Evolutionary conservation across 371 early-diverging fungal genomes (phyloP).

Genomic region (Smittium mucronatum): DNA sequence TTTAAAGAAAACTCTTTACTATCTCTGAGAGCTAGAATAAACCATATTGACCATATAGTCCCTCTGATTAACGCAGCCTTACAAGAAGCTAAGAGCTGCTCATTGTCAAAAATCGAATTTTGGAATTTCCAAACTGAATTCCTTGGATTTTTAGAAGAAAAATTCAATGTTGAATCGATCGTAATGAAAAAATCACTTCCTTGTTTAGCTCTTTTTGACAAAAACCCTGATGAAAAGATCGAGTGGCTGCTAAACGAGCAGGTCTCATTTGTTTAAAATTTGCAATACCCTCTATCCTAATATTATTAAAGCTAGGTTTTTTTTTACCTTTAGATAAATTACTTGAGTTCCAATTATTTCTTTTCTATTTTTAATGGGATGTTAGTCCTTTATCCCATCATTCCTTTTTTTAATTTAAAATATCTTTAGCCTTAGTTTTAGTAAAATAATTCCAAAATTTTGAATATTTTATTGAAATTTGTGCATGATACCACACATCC

Average conservation of each 20-base stretch:
- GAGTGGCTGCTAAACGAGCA: slow-evolving; percentile 1
- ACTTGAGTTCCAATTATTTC: too few relatives aligned
- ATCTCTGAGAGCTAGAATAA: background rate
- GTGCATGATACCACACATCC: too few relatives aligned
- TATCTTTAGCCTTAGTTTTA: too few relatives aligned
- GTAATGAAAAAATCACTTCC: background rate
- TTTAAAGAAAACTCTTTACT: slow-evolving; percentile 4
- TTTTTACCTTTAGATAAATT: too few relatives aligned
- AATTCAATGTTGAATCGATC: background rate
- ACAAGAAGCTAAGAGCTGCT: background rate
- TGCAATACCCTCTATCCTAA: background rate
- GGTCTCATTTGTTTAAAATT: background rate
- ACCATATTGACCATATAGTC: background rate
- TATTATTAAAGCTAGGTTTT: too few relatives aligned
- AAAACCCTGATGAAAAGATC: background rate
- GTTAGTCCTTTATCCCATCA: too few relatives aligned
- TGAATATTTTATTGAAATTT: too few relatives aligned
- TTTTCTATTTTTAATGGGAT: too few relatives aligned
- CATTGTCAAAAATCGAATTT: background rate
- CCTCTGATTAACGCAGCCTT: slow-evolving; percentile 2
- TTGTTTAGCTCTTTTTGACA: background rate
- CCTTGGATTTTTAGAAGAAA: background rate
- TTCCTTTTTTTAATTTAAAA: too few relatives aligned
- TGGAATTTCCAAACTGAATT: slow-evolving; percentile 1
- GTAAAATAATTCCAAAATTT: too few relatives aligned